A percentile compares a stretch with the other conserved stretches of the same genome.
Evolutionary conservation across 371 early-diverging fungal species (phyloP).

Genomic region (Dichotomocladium elegans): DNA sequence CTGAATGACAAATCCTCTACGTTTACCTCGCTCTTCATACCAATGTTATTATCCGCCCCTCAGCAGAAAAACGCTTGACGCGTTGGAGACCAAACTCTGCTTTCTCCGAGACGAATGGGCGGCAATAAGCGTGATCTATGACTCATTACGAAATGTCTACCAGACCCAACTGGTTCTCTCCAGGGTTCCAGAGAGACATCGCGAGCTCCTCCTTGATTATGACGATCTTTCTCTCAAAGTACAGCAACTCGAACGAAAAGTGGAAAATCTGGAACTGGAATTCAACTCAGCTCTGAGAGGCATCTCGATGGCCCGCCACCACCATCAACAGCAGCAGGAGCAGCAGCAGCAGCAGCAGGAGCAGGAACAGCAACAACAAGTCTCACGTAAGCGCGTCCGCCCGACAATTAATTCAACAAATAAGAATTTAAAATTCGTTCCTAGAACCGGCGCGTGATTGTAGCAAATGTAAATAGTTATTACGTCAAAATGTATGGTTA

Average conservation of each 20-base stretch:
- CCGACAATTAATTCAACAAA: too few relatives aligned
- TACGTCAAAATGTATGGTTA: not conserved
- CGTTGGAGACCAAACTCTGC: slow-evolving; percentile 4
- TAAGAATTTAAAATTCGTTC: not conserved
- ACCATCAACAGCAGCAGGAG: not conserved
- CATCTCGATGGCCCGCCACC: too few relatives aligned
- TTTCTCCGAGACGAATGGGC: slow-evolving; percentile 14
- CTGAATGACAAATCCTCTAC: not conserved
- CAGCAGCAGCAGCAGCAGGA: not conserved
- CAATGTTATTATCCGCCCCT: not conserved
- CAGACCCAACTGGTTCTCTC: not conserved
- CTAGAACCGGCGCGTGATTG: not conserved
- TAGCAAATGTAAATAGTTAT: too few relatives aligned
- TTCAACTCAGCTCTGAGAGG: not conserved
- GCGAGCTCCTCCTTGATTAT: slow-evolving; percentile 27
- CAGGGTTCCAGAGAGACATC: slow-evolving; percentile 16
- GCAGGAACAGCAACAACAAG: too few relatives aligned
- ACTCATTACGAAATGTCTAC: slow-evolving; percentile 9
- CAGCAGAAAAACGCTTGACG: not conserved
- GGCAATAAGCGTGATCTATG: slow-evolving; percentile 7
- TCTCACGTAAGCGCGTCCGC: too few relatives aligned
- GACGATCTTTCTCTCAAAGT: slow-evolving; percentile 31
- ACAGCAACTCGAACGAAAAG: slow-evolving; percentile 28
- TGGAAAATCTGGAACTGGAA: slow-evolving; percentile 21
- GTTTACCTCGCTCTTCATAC: not conserved